These are phyloP conservation scores for Lathyrus aphaca DNA, from an alignment of 306 rosid species.

Conservation along the genomic window DNA sequence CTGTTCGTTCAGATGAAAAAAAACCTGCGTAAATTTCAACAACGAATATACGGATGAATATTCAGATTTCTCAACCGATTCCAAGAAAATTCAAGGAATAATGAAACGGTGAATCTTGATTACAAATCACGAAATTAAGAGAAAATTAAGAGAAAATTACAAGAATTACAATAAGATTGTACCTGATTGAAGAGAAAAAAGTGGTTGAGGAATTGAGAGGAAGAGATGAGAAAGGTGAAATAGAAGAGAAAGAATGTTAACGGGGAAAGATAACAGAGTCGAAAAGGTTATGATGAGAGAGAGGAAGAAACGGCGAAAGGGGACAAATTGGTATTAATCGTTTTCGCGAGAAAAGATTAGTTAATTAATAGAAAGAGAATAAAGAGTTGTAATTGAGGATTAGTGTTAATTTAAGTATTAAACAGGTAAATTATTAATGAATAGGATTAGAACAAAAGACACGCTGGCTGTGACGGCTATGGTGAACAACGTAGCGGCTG, in stretches of 20 bases:
- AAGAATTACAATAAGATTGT: conserved; percentile 2
- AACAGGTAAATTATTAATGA: background rate
- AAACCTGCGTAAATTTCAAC: conserved; percentile 24
- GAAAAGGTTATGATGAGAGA: conserved; percentile 33
- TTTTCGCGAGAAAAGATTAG: conserved; percentile 28
- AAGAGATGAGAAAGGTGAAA: conserved; percentile 11
- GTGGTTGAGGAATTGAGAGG: conserved; percentile 14
- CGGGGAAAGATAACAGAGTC: conserved; percentile 40
- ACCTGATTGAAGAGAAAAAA: conserved; percentile 49
- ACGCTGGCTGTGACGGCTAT: conserved; percentile 42
- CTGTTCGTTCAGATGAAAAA: conserved; percentile 21
- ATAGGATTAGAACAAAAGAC: conserved; percentile 26
- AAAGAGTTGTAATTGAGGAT: conserved; percentile 24
- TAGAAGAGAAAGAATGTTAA: conserved; percentile 47
- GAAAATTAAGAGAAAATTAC: background rate
- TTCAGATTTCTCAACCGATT: background rate
- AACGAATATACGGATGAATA: conserved; percentile 1
- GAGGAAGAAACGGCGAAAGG: conserved; percentile 59
- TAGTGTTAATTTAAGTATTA: conserved; percentile 20
- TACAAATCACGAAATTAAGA: conserved; percentile 19
- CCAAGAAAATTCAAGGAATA: conserved; percentile 21
- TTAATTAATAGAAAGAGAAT: background rate
- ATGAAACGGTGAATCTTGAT: conserved; percentile 25
- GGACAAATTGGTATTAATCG: conserved; percentile 52
- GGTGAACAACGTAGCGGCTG: conserved; percentile 30